Conservation (phyloP, 208 protist species). For the Acanthamoeba rhysodes region DNA sequence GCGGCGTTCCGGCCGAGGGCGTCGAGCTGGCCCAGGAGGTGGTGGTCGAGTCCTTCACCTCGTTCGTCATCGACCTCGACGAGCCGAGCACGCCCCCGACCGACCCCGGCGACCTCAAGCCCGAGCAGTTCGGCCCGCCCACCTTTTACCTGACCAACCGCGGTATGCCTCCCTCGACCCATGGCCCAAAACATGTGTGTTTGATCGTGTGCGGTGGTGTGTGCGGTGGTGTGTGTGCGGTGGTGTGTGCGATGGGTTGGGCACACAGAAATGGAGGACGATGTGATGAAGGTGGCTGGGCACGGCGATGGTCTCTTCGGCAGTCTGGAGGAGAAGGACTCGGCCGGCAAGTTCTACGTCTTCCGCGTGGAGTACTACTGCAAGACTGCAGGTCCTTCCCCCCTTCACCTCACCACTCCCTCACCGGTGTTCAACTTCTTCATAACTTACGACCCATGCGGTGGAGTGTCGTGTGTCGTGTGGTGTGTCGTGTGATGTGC, state of each 20-base stretch:
- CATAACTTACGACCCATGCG: too few species aligned
- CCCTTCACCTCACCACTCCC: not conserved
- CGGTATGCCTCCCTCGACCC: not conserved
- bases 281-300: not conserved
- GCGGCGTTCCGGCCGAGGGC: not conserved
- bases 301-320: not conserved
- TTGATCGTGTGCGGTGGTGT: too few species aligned
- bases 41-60: not conserved
- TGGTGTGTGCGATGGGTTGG: not conserved
- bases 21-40: not conserved
- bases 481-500: too few species aligned
- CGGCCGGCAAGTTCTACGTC: not conserved
- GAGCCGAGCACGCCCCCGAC: not conserved
- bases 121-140: conserved; percentile 4
- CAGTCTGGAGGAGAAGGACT: not conserved
- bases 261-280: not conserved
- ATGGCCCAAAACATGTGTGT: too few species aligned
- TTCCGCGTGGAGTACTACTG: conserved; percentile 29
- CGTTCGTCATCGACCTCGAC: conserved; percentile 28
- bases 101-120: not conserved
- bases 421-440: too few species aligned
- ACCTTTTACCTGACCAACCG: not conserved
- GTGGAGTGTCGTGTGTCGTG: too few species aligned
- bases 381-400: not conserved
- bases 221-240: too few species aligned